Conservation (phyloP, 2,329 filamentous ascomycete species). For the Arthrobotrys megalospora region DNA sequence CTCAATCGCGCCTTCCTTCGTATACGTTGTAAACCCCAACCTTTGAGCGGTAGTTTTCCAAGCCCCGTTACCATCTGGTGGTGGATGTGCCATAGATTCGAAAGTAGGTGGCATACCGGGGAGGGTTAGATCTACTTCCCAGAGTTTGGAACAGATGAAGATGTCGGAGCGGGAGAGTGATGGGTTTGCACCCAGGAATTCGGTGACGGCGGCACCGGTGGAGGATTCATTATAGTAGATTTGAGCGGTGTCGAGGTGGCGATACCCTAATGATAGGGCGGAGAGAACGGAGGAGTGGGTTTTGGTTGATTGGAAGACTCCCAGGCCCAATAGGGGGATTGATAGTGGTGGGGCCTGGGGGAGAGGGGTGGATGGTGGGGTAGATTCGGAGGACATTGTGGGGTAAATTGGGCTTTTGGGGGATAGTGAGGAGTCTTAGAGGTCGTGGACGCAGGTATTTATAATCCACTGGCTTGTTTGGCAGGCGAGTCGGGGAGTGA, state of each 20-base stretch:
- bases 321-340: constrained; percentile 48
- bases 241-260: constrained; percentile 55
- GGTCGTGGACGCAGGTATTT: background rate
- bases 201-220: constrained; percentile 41
- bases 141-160: constrained; percentile 58
- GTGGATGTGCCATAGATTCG: constrained; percentile 37
- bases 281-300: constrained; percentile 45
- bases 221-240: constrained; percentile 53
- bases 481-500: background rate
- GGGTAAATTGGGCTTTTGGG: background rate
- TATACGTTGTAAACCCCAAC: constrained; percentile 36
- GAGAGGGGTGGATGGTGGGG: constrained; percentile 23
- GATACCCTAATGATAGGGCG: constrained; percentile 40
- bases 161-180: constrained; percentile 41
- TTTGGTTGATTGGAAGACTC: constrained; percentile 56
- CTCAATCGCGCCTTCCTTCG: constrained; percentile 14
- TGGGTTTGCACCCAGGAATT: constrained; percentile 44
- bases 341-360: constrained; percentile 18
- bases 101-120: constrained; percentile 45
- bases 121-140: constrained; percentile 46
- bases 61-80: constrained; percentile 21
- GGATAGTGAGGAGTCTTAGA: background rate
- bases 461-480: constrained; percentile 1
- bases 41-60: constrained; percentile 35
- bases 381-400: constrained; percentile 33